A percentile compares a stretch with the other conserved stretches of the same genome.
phyloP scores from a whole-genome alignment of 1,284 basidiomycete genomes.

The Irpex sp. region DNA sequence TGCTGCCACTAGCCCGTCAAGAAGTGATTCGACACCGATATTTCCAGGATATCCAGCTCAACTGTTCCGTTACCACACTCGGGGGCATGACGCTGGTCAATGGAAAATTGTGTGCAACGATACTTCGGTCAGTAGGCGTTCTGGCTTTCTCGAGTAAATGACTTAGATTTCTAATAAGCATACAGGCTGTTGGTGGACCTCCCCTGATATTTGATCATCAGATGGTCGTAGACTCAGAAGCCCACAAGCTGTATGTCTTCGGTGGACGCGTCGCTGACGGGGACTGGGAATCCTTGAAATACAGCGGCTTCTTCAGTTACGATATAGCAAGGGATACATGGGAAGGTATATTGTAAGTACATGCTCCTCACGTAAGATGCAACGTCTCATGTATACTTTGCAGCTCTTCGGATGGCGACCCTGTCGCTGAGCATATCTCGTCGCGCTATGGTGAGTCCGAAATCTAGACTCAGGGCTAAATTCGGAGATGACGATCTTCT shows the following conservation, averaged over 20 bases:
- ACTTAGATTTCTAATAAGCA: not conserved
- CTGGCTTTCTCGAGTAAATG: not conserved
- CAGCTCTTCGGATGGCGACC: constrained; percentile 17
- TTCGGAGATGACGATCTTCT: not conserved
- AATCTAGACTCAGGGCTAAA: no score
- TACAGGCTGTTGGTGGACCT: constrained; percentile 62
- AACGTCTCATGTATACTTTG: not conserved
- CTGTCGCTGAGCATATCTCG: constrained; percentile 34
- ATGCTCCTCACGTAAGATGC: not conserved
- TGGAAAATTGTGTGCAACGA: constrained; percentile 68
- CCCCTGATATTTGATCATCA: constrained; percentile 79
- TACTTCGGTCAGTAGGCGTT: constrained; percentile 47
- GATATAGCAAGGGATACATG: constrained; percentile 59
- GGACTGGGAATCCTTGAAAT: constrained; percentile 52
- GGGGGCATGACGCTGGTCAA: constrained; percentile 52
- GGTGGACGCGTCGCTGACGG: constrained; percentile 68
- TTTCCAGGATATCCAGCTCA: constrained; percentile 45
- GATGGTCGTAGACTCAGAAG: constrained; percentile 72
- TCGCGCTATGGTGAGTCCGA: constrained; percentile 53
- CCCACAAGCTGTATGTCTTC: constrained; percentile 73
- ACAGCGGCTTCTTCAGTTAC: constrained; percentile 70
- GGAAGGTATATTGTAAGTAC: constrained; percentile 58
- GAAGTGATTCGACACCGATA: not conserved
- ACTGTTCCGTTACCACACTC: constrained; percentile 68
- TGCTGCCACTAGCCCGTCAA: constrained; percentile 9